These are phyloP conservation scores for Mariannaea elegans DNA, from an alignment of 2,329 filamentous ascomycete genomes.

Conservation along the genomic window DNA sequence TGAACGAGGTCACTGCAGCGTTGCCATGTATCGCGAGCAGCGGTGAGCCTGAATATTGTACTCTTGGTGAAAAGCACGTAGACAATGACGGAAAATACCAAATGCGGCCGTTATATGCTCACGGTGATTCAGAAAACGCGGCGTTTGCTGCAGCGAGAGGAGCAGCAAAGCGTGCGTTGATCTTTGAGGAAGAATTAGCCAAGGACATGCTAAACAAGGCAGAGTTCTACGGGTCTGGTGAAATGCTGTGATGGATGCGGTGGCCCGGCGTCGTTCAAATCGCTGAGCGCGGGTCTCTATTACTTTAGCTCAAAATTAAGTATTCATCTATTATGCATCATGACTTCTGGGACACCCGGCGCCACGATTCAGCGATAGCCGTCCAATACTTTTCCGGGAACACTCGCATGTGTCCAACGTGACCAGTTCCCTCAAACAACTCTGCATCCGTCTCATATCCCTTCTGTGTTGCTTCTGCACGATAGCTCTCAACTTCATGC, in stretches of 20 bases:
- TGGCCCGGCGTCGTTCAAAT: no score
- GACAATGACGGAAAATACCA: background rate
- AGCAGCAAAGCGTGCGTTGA: background rate
- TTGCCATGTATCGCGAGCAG: background rate
- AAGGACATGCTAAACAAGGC: background rate
- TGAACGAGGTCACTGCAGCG: background rate
- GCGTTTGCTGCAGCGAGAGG: background rate
- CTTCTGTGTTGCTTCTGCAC: slow-evolving; percentile 53
- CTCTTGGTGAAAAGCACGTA: no score
- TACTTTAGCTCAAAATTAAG: background rate
- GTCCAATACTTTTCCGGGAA: slow-evolving; percentile 68
- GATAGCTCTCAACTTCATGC: slow-evolving; percentile 65
- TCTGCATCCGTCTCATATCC: slow-evolving; percentile 61
- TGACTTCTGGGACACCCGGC: slow-evolving; percentile 9
- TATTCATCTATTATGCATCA: slow-evolving; percentile 10
- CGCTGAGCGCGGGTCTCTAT: no score
- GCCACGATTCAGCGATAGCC: slow-evolving; percentile 47
- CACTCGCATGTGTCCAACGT: slow-evolving; percentile 69
- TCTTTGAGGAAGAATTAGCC: background rate
- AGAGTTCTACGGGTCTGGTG: background rate
- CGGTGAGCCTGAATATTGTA: no score
- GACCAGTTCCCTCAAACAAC: slow-evolving; percentile 65
- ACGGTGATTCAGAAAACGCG: background rate
- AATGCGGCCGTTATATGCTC: background rate
- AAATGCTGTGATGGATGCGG: background rate